phyloP scores from a whole-genome alignment of 2,329 filamentous ascomycete species.

The Colletotrichum sp. region DNA sequence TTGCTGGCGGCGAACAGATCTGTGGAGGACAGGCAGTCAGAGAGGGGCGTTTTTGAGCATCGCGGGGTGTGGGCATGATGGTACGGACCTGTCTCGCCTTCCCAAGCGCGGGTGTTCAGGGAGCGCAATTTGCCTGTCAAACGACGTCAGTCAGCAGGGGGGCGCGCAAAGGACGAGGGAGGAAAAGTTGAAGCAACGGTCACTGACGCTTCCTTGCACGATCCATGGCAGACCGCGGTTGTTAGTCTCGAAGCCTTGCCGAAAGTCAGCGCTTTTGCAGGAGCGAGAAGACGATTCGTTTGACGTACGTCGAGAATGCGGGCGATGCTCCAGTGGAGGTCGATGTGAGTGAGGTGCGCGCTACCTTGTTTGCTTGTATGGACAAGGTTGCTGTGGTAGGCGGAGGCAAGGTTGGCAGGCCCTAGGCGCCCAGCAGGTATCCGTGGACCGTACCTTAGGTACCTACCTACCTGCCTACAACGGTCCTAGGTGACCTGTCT shows the following conservation, averaged over 20 bases:
- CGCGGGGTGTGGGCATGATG: conserved; percentile 19
- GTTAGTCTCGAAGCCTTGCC: conserved; percentile 26
- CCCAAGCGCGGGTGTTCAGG: conserved; percentile 87
- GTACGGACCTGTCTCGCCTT: conserved; percentile 78
- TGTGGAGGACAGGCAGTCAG: conserved; percentile 37
- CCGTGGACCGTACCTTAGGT: background rate
- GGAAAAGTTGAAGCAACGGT: background rate
- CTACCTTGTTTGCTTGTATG: background rate
- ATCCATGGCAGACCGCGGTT: conserved; percentile 59
- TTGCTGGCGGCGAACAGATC: conserved; percentile 79
- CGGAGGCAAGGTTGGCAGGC: background rate
- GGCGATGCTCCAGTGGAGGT: background rate
- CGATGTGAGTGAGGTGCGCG: background rate
- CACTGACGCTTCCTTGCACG: conserved; percentile 67
- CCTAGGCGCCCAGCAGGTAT: background rate
- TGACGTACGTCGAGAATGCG: background rate
- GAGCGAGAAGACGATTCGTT: background rate
- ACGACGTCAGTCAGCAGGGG: conserved; percentile 7
- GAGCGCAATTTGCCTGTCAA: conserved; percentile 83
- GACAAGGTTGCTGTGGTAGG: background rate
- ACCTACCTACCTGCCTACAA: background rate
- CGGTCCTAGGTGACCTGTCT: background rate
- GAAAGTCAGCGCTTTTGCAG: background rate
- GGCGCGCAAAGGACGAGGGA: background rate
- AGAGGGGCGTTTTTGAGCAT: background rate